Evolutionary conservation across 2,329 filamentous ascomycete species (phyloP).

Genomic region (Phialophora verrucosa): DNA sequence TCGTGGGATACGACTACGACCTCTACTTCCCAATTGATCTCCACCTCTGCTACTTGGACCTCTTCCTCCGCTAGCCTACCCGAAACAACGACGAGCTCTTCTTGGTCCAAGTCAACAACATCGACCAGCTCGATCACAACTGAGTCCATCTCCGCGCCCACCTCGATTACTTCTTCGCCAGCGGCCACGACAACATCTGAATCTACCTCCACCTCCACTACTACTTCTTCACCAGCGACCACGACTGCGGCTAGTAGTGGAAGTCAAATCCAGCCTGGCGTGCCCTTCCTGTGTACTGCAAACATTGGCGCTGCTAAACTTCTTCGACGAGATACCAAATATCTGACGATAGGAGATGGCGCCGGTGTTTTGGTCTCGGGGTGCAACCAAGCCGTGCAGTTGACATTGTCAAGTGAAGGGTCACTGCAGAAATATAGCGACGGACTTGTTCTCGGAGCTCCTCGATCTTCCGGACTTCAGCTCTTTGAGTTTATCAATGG

Average conservation of each 20-base stretch:
- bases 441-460: constrained; percentile 1
- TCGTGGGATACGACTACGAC: neutral
- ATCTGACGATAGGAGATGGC: constrained; percentile 1
- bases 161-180: neutral
- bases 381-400: neutral
- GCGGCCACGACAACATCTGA: neutral
- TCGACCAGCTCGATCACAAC: constrained; percentile 5
- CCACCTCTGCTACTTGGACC: constrained; percentile 5
- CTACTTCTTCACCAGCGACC: constrained; percentile 1
- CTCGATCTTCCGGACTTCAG: neutral
- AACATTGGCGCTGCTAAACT: neutral
- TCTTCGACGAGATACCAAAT: neutral
- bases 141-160: neutral
- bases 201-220: neutral
- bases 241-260: constrained; percentile 2
- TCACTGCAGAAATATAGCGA: neutral
- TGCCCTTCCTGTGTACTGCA: neutral
- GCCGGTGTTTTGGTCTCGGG: neutral
- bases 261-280: constrained; percentile 2
- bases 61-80: neutral
- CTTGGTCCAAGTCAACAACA: neutral
- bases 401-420: neutral
- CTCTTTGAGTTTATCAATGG: constrained; percentile 3
- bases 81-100: neutral
- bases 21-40: neutral